Percentiles rank a stretch among this genome's conserved stretches.
Conservation (phyloP, 164 flowering plant species). For the Nymphaea thermarum region DNA sequence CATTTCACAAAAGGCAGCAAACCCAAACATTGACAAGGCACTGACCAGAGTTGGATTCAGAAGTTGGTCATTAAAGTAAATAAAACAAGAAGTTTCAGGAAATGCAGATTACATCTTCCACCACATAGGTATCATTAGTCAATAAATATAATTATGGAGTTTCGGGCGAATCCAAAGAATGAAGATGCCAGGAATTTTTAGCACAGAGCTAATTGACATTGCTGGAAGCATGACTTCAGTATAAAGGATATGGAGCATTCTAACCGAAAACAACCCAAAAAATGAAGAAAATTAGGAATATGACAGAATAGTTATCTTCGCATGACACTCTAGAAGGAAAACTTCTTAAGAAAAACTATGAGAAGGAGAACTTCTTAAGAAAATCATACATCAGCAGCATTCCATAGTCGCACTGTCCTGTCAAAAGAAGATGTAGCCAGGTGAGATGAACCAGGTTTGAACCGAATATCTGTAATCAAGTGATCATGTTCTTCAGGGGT, state of each 20-base stretch:
- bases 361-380: background rate
- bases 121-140: no score
- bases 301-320: no score
- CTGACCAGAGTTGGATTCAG: no score
- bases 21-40: background rate
- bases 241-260: no score
- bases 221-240: no score
- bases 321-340: background rate
- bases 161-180: no score
- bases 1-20: background rate
- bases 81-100: background rate
- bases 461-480: constrained; percentile 74
- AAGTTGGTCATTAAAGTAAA: background rate
- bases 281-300: no score
- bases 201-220: no score
- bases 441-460: constrained; percentile 84
- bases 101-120: background rate
- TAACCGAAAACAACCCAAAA: no score
- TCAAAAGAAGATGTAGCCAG: constrained; percentile 86
- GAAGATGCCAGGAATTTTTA: no score
- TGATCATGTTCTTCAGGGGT: constrained; percentile 59
- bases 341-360: background rate
- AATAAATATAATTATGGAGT: no score
- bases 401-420: constrained; percentile 76
- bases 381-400: constrained; percentile 68